A percentile compares a stretch with the other conserved stretches of the same genome.
phyloP scores from a whole-genome alignment of 2,329 filamentous ascomycete species.

The Aspergillus candidus region DNA sequence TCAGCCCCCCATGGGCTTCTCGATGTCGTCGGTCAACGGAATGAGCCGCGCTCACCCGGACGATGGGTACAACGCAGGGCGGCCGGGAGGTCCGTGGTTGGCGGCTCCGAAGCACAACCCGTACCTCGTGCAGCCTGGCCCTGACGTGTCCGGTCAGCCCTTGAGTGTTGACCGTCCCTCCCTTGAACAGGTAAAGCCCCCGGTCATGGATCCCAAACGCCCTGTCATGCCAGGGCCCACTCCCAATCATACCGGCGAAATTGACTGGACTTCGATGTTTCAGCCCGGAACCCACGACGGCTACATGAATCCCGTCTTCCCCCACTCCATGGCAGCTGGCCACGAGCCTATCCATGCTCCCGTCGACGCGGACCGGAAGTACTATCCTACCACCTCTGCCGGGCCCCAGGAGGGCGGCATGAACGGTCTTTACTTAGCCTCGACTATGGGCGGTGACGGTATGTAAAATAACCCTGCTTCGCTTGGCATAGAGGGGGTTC shows the following conservation, averaged over 20 bases:
- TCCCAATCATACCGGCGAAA: conserved; percentile 50
- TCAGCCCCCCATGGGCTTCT: conserved; percentile 39
- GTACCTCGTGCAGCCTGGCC: conserved; percentile 38
- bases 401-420: conserved; percentile 39
- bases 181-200: conserved; percentile 40
- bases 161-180: conserved; percentile 40
- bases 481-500: conserved; percentile 30
- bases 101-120: conserved; percentile 41
- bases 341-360: conserved; percentile 65
- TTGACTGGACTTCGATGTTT: conserved; percentile 77
- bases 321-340: conserved; percentile 61
- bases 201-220: conserved; percentile 37
- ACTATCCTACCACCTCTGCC: conserved; percentile 44
- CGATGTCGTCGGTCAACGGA: conserved; percentile 38
- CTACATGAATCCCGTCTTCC: conserved; percentile 57
- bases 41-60: conserved; percentile 36
- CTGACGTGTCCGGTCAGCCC: conserved; percentile 37
- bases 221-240: conserved; percentile 56
- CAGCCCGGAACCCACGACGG: conserved; percentile 63
- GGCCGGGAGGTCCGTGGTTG: conserved; percentile 38
- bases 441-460: conserved; percentile 44
- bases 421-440: conserved; percentile 45
- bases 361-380: conserved; percentile 50
- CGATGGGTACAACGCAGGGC: conserved; percentile 31
- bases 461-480: conserved; percentile 15